Evolutionary conservation across 768 basidiomycete species (phyloP).

Genomic region (Pholiota molesta): DNA sequence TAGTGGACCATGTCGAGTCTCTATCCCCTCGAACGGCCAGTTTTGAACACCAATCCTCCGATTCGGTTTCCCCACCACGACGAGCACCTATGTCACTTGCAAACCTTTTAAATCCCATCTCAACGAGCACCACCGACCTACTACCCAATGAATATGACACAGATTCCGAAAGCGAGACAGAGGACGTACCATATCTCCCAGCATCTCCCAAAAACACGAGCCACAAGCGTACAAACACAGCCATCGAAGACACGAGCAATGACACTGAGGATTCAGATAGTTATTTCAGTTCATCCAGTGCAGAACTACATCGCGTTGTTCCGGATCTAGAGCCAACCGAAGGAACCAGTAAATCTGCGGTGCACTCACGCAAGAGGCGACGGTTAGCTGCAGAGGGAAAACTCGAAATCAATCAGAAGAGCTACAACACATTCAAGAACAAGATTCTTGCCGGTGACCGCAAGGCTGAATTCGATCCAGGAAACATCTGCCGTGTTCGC

Average conservation of each 20-base stretch:
- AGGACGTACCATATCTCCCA: too few relatives aligned
- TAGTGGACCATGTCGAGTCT: too few relatives aligned
- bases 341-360: slow-evolving; percentile 18
- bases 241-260: too few relatives aligned
- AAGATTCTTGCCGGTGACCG: slow-evolving; percentile 10
- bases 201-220: too few relatives aligned
- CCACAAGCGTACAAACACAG: too few relatives aligned
- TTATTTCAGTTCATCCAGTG: not conserved
- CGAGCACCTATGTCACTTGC: not conserved
- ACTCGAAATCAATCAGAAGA: not conserved
- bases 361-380: slow-evolving; percentile 3
- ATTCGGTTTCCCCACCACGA: too few relatives aligned
- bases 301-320: not conserved
- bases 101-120: not conserved
- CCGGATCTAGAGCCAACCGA: too few relatives aligned
- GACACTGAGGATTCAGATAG: too few relatives aligned
- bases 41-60: too few relatives aligned
- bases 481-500: not conserved
- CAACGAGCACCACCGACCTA: not conserved
- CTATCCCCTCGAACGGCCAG: too few relatives aligned
- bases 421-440: slow-evolving; percentile 8
- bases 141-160: not conserved
- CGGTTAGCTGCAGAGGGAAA: slow-evolving; percentile 7
- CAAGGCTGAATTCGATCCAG: slow-evolving; percentile 10
- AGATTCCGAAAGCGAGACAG: not conserved